Evolutionary conservation across 306 rosid genomes (phyloP).

Genomic region (Citrullus amarus): DNA sequence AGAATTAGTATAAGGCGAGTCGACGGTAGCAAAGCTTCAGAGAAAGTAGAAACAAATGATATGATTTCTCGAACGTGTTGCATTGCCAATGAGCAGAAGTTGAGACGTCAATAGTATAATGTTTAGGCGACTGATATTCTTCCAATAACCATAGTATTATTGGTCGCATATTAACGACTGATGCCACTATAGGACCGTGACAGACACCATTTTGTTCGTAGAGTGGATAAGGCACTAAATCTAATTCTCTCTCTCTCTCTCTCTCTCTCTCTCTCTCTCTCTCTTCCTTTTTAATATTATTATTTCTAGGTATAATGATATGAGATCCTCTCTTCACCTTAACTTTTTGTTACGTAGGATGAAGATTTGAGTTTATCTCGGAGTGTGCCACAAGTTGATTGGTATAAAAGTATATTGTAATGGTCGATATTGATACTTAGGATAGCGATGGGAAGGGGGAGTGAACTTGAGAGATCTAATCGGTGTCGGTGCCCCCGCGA

Average conservation of each 20-base stretch:
- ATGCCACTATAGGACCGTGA: neutral
- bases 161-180: neutral
- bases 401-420: neutral
- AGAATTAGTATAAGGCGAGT: neutral
- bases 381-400: neutral
- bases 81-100: neutral
- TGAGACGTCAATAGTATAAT: neutral
- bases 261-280: neutral
- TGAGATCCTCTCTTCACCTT: neutral
- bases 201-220: neutral
- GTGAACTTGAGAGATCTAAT: neutral
- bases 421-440: neutral
- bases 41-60: neutral
- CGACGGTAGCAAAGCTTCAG: neutral
- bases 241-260: too few relatives aligned
- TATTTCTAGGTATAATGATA: neutral
- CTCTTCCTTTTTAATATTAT: neutral
- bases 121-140: neutral
- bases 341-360: neutral
- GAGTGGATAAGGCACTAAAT: neutral
- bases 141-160: neutral
- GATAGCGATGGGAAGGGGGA: neutral
- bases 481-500: neutral
- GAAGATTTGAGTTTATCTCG: constrained; percentile 3
- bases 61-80: neutral